A percentile compares a stretch with the other conserved stretches of the same genome.
Evolutionary conservation across 305 asterid genomes (phyloP).

Genomic region (Rubia tinctorum): DNA sequence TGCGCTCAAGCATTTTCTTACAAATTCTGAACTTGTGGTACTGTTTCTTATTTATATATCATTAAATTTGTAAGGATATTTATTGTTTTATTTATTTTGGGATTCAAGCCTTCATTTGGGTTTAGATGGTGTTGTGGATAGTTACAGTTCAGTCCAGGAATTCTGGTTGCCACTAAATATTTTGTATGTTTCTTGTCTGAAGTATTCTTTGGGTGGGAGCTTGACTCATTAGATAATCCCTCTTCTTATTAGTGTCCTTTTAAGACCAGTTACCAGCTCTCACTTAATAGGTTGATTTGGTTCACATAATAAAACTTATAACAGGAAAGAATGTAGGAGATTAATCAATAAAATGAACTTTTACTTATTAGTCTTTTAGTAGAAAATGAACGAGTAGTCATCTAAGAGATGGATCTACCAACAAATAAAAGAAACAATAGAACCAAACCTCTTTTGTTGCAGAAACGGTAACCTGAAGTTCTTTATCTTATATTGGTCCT

Average conservation of each 20-base stretch:
- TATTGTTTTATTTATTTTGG: not conserved
- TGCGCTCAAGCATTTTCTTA: conserved; percentile 7
- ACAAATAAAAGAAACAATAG: not conserved
- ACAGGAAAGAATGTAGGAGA: not conserved
- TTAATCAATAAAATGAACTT: not conserved
- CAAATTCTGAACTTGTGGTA: not conserved
- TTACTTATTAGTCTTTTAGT: not conserved
- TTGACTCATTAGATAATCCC: not conserved
- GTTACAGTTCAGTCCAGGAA: not conserved
- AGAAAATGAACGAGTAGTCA: not conserved
- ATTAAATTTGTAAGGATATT: not conserved
- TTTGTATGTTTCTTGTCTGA: not conserved
- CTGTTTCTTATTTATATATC: not conserved
- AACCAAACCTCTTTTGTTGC: not conserved
- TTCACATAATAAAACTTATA: not conserved
- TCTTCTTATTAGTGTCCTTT: not conserved
- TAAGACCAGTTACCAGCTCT: not conserved
- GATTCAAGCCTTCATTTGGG: not conserved
- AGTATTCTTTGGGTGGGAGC: conserved; percentile 1
- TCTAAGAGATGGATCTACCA: not conserved
- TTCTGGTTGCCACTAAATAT: not conserved
- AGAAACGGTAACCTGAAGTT: too few species aligned
- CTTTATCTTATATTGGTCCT: not conserved
- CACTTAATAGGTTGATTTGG: not conserved
- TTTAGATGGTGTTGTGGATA: not conserved